Base-by-base conservation (phyloP, 768 basidiomycete genomes). In the Pisolithus sp. region DNA sequence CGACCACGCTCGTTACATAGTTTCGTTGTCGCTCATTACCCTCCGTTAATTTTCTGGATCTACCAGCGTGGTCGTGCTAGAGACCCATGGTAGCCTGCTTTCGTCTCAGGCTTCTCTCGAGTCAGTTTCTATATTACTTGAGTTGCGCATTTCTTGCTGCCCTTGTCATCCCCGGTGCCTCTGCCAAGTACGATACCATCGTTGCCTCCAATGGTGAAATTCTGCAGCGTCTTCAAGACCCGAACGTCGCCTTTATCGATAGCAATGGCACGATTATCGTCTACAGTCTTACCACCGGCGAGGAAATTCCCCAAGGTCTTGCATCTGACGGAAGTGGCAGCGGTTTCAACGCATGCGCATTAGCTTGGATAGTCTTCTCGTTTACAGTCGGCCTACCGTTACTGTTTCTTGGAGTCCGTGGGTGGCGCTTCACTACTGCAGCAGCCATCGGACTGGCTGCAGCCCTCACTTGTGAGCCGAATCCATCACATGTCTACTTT, bases 311-410 rank as follows among this genome's bases (percentile, higher is more conserved):
- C 5, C 85, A 86, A 62, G 78, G 78, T 0, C 51, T 69, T 5
- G 83, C 77, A 3, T 71, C 80, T 2, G 85, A 86, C 59, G 85
- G 83, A 7, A 71, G 76, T 28, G 83, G 85, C 6, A 65, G 68
- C 7, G 71, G 65, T 31, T 79, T 78, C 57, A 69, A 73, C 44
- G 51, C 68, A 2, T 65, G 79, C 21, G 80, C 82, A 1, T 42
- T 82, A 12, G 58, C 85, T 18, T 86, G 85, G 85, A 74, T 83
- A 8, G 68, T 58, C 7, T 82, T 80, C 54, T 73, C 71, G 24
- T 71, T 81, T 50, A 52, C 71, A 9, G 54, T 81, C 47, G 85
- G 85, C 18, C 36, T 68, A 5, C 82, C 82, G 2, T 71, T 86
- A 58, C 67, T 80, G 15, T 48, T 79, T 4, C 77, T 71, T 0